phyloP scores from a whole-genome alignment of 345 rosid genomes.

The Eucalyptus cloeziana region DNA sequence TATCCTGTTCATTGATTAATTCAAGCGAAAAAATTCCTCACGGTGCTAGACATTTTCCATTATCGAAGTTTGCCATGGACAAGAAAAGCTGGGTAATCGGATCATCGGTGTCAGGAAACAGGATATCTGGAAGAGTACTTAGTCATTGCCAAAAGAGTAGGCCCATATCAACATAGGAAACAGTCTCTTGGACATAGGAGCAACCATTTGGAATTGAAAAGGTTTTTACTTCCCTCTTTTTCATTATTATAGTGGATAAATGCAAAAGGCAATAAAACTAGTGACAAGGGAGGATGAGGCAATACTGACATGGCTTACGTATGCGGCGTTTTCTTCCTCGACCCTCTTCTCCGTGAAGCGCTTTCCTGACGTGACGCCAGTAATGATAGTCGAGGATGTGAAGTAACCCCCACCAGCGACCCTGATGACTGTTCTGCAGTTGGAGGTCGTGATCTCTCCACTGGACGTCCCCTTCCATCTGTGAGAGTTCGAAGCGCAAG shows the following conservation, averaged over 20 bases:
- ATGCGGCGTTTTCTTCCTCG: slow-evolving; percentile 11
- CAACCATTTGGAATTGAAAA: not conserved
- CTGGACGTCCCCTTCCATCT: not conserved
- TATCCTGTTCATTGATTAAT: not conserved
- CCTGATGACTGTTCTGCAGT: slow-evolving; percentile 23
- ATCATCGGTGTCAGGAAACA: not conserved
- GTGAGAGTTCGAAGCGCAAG: not conserved
- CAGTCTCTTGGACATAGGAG: not conserved
- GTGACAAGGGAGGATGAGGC: not conserved
- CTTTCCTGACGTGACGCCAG: slow-evolving; percentile 23
- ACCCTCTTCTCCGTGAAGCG: slow-evolving; percentile 8
- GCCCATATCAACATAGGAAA: not conserved
- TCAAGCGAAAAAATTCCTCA: not conserved
- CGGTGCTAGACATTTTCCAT: not conserved
- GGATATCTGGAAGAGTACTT: not conserved
- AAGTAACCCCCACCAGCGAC: slow-evolving; percentile 50
- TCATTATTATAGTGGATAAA: not conserved
- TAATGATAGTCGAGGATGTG: slow-evolving; percentile 49
- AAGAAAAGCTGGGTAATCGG: not conserved
- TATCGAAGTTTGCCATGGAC: not conserved
- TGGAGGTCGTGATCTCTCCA: not conserved
- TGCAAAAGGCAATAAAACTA: not conserved
- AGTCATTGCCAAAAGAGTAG: not conserved
- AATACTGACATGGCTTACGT: slow-evolving; percentile 20
- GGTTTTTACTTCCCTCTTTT: not conserved